Percentiles rank a stretch among this genome's conserved stretches.
phyloP scores from a whole-genome alignment of 345 rosid genomes.

The Mallotus nudiflorus region DNA sequence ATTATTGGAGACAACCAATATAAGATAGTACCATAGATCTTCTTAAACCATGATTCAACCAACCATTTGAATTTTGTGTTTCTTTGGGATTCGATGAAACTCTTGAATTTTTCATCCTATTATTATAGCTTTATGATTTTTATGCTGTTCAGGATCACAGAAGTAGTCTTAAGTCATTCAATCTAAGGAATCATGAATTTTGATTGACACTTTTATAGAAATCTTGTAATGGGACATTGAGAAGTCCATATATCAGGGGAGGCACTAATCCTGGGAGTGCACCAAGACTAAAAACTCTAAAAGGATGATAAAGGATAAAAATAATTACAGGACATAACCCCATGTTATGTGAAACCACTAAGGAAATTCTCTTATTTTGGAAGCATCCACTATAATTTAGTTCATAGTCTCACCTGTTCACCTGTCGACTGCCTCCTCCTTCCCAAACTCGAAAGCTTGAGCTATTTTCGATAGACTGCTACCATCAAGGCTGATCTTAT shows the following conservation, averaged over 20 bases:
- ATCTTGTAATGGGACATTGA: slow-evolving; percentile 48
- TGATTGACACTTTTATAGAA: slow-evolving; percentile 49
- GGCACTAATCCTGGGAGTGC: slow-evolving; percentile 51
- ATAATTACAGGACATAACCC: slow-evolving; percentile 50
- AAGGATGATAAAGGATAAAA: slow-evolving; percentile 51
- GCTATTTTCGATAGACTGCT: slow-evolving; percentile 54
- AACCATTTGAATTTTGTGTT: slow-evolving; percentile 53
- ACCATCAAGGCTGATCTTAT: slow-evolving; percentile 41
- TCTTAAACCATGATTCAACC: slow-evolving; percentile 37
- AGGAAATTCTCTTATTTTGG: slow-evolving; percentile 45
- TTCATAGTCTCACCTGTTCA: slow-evolving; percentile 73
- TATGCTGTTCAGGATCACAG: slow-evolving; percentile 69
- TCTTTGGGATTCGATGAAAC: slow-evolving; percentile 38
- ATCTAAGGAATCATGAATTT: slow-evolving; percentile 61
- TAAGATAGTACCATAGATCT: slow-evolving; percentile 29
- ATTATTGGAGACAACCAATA: slow-evolving; percentile 58
- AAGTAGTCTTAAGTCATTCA: slow-evolving; percentile 52
- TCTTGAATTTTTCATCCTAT: slow-evolving; percentile 69
- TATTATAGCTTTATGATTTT: slow-evolving; percentile 75
- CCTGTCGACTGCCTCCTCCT: slow-evolving; percentile 56
- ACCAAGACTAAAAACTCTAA: slow-evolving; percentile 55
- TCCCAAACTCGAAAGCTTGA: slow-evolving; percentile 50
- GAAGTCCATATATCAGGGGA: slow-evolving; percentile 43
- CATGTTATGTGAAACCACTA: slow-evolving; percentile 62
- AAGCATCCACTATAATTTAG: slow-evolving; percentile 59